Evolutionary conservation across 208 protist genomes (phyloP).

Genomic region (Zelonia costaricensis): DNA sequence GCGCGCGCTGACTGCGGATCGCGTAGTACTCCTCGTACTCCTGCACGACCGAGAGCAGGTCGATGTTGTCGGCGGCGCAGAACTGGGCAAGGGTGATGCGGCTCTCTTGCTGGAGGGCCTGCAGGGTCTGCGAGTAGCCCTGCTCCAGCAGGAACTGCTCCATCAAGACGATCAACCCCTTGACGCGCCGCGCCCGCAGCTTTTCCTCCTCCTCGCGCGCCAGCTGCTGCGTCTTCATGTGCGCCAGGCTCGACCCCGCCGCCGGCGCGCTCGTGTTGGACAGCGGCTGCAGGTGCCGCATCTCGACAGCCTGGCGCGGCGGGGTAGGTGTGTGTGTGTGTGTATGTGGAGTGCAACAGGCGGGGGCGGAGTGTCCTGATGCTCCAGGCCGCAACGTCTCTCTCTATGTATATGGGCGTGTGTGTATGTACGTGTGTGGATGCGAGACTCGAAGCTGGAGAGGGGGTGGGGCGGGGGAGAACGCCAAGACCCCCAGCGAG

Average conservation of each 20-base stretch:
- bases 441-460: not conserved
- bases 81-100: conserved; percentile 67
- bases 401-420: not conserved
- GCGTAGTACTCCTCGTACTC: conserved; percentile 92
- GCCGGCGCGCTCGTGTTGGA: conserved; percentile 62
- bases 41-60: conserved; percentile 71
- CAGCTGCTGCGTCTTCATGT: conserved; percentile 81
- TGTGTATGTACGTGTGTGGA: not conserved
- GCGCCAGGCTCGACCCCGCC: conserved; percentile 63
- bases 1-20: conserved; percentile 80
- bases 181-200: conserved; percentile 63
- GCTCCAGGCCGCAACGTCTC: too few relatives aligned
- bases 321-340: too few relatives aligned
- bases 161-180: conserved; percentile 78
- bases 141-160: conserved; percentile 87
- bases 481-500: too few relatives aligned
- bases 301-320: too few relatives aligned
- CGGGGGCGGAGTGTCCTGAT: too few relatives aligned
- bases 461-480: not conserved
- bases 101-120: conserved; percentile 85
- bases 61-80: conserved; percentile 88
- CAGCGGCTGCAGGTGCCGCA: conserved; percentile 60
- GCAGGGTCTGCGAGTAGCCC: conserved; percentile 71
- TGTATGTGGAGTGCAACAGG: too few relatives aligned
- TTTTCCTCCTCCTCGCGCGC: conserved; percentile 86